Conservation (phyloP, 257 asterid genomes). For the Penstemon barbatus region DNA sequence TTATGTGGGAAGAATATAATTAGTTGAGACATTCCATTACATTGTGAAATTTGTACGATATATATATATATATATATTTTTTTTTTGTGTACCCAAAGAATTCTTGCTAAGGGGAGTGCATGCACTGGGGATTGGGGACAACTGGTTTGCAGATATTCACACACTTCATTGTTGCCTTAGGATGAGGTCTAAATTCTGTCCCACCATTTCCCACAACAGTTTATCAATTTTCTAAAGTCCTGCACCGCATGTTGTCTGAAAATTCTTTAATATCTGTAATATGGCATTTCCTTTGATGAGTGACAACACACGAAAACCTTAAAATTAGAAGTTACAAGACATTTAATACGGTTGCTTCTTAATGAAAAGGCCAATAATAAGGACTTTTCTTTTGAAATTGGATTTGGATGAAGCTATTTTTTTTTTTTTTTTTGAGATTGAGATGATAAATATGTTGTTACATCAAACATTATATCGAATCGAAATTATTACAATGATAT, state of each 20-base stretch:
- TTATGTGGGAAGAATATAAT: not conserved
- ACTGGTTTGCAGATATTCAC: constrained; percentile 9
- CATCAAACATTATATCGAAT: no score
- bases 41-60: not conserved
- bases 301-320: not conserved
- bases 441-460: no score
- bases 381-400: not conserved
- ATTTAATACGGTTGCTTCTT: not conserved
- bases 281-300: not conserved
- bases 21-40: not conserved
- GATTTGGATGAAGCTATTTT: not conserved
- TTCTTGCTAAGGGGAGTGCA: not conserved
- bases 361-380: not conserved
- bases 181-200: not conserved
- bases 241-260: no score
- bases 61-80: not conserved
- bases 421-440: no score
- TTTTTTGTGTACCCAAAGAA: not conserved
- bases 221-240: not conserved
- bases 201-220: not conserved
- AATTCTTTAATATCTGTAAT: not conserved
- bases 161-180: not conserved
- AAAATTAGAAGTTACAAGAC: not conserved
- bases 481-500: no score
- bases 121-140: constrained; percentile 11